Evolutionary conservation across 192 early-diverging fungal genomes (phyloP).

Genomic region (Thoreauomyces humboldtii): DNA sequence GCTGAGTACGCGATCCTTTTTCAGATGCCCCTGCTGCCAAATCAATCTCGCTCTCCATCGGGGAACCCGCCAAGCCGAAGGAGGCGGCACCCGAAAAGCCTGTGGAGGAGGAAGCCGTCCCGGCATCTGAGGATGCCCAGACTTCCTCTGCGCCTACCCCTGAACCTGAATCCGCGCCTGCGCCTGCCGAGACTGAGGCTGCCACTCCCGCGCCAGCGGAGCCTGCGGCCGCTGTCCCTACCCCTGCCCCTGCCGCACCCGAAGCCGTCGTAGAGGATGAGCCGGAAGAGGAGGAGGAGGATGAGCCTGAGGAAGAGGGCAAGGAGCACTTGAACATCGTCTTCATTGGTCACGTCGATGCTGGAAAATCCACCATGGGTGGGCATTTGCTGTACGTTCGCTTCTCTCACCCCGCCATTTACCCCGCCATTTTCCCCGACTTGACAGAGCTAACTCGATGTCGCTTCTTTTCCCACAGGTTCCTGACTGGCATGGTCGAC

Average conservation of each 20-base stretch:
- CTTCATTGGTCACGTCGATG: slow-evolving; percentile 98
- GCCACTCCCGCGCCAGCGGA: slow-evolving; percentile 31
- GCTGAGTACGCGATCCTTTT: too few relatives aligned
- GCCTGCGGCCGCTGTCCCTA: slow-evolving; percentile 13
- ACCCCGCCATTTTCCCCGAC: too few relatives aligned
- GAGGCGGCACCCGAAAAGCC: background rate
- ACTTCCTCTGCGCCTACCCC: background rate
- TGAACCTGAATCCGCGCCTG: background rate
- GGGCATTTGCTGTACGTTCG: slow-evolving; percentile 85
- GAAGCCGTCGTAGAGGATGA: slow-evolving; percentile 44
- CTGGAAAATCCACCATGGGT: slow-evolving; percentile 96
- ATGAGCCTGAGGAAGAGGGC: slow-evolving; percentile 12
- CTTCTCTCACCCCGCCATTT: slow-evolving; percentile 3
- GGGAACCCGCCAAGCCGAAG: background rate
- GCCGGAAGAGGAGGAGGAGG: slow-evolving; percentile 16
- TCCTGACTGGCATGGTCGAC: slow-evolving; percentile 97
- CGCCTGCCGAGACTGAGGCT: slow-evolving; percentile 36
- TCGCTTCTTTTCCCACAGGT: slow-evolving; percentile 40
- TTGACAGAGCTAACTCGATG: too few relatives aligned
- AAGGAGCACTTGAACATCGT: slow-evolving; percentile 98
- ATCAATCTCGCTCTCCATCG: background rate
- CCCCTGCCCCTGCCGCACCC: background rate
- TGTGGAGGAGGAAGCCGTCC: background rate
- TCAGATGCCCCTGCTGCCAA: background rate
- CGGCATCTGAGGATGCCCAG: background rate